Percentiles rank a stretch among this genome's conserved stretches.
phyloP scores from a whole-genome alignment of 2,329 filamentous ascomycete genomes.

The Paramyrothecium roridum region DNA sequence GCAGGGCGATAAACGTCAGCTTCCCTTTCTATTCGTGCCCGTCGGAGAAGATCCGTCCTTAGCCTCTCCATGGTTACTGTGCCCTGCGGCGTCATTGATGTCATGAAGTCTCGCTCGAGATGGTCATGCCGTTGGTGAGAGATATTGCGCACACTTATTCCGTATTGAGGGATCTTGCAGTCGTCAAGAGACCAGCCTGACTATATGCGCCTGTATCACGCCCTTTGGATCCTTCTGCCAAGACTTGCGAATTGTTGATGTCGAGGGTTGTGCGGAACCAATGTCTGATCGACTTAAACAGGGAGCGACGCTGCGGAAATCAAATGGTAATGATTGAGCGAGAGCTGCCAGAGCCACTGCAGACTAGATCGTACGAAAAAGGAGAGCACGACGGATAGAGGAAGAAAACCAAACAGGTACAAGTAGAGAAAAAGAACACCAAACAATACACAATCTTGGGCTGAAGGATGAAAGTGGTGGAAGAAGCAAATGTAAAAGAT shows the following conservation, averaged over 20 bases:
- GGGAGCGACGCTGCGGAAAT: neutral
- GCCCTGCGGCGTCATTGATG: conserved; percentile 14
- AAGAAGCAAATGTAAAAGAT: neutral
- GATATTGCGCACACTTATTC: no score
- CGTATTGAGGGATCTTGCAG: no score
- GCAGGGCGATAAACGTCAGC: conserved; percentile 8
- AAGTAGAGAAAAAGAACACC: neutral
- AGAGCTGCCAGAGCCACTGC: neutral
- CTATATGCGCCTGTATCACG: no score
- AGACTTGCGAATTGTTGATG: neutral
- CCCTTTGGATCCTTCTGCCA: no score
- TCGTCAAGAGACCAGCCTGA: no score
- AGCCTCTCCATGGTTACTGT: conserved; percentile 25
- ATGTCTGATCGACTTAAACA: neutral
- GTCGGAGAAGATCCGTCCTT: conserved; percentile 26
- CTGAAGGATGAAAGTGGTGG: neutral
- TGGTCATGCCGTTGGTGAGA: neutral
- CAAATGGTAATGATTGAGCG: neutral
- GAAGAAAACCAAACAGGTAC: neutral
- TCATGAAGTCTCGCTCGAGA: neutral
- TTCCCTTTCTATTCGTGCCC: conserved; percentile 23
- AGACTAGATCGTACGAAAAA: neutral
- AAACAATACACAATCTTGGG: neutral
- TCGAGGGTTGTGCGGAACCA: neutral
- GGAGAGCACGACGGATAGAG: neutral